phyloP scores from a whole-genome alignment of 2,329 filamentous ascomycete species.

The Penicillium sp. region DNA sequence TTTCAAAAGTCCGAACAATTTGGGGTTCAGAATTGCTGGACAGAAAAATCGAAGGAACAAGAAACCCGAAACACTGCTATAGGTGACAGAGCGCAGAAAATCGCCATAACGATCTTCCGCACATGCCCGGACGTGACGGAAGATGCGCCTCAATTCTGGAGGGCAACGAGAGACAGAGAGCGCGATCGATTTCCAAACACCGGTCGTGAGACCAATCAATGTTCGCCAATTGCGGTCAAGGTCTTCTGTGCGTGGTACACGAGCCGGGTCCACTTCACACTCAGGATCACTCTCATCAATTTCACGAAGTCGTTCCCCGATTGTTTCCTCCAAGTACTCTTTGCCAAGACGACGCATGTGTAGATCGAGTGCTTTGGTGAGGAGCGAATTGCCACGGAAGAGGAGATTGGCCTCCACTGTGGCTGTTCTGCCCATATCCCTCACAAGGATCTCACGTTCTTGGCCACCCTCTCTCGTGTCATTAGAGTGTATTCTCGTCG shows the following conservation, averaged over 20 bases:
- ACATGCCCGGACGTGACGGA: slow-evolving; percentile 87
- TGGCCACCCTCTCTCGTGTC: slow-evolving; percentile 56
- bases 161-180: slow-evolving; percentile 73
- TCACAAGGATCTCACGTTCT: slow-evolving; percentile 60
- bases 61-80: slow-evolving; percentile 93
- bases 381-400: slow-evolving; percentile 88
- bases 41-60: slow-evolving; percentile 94
- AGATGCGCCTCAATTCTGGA: slow-evolving; percentile 75
- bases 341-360: slow-evolving; percentile 94
- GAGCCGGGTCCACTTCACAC: slow-evolving; percentile 92
- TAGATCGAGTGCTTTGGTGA: slow-evolving; percentile 89
- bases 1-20: slow-evolving; percentile 82
- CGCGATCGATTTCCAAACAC: slow-evolving; percentile 81
- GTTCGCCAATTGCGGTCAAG: slow-evolving; percentile 79
- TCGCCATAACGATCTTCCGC: slow-evolving; percentile 94
- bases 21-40: slow-evolving; percentile 92
- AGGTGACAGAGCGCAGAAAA: slow-evolving; percentile 82
- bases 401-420: slow-evolving; percentile 84
- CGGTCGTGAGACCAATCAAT: slow-evolving; percentile 72
- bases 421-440: slow-evolving; percentile 63
- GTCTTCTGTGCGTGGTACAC: slow-evolving; percentile 65
- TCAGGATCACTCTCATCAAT: slow-evolving; percentile 89
- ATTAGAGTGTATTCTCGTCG: slow-evolving; percentile 62
- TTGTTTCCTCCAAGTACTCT: slow-evolving; percentile 83
- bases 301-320: slow-evolving; percentile 80